phyloP scores from a whole-genome alignment of 2,329 filamentous ascomycete species.

The Nigrospora oryzae region DNA sequence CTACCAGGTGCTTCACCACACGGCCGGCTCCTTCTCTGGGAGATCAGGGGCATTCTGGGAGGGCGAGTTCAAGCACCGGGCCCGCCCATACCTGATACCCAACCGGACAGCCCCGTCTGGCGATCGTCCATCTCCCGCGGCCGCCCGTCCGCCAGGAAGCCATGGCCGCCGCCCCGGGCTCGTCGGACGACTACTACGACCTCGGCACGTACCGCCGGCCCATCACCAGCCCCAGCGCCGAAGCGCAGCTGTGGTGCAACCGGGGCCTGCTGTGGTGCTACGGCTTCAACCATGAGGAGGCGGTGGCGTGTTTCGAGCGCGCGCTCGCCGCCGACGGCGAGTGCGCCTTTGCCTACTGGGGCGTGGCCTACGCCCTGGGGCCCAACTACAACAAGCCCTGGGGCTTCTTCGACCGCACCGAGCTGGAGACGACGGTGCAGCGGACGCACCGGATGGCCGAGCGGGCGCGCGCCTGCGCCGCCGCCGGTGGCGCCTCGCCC shows the following conservation, averaged over 20 bases:
- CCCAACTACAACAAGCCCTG: constrained; percentile 75
- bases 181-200: constrained; percentile 42
- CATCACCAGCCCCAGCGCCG: constrained; percentile 41
- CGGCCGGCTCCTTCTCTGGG: no score
- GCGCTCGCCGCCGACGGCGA: constrained; percentile 44
- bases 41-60: no score
- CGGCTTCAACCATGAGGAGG: constrained; percentile 70
- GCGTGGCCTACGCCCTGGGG: constrained; percentile 60
- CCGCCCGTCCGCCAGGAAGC: no score
- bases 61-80: no score
- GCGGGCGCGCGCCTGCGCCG: constrained; percentile 26
- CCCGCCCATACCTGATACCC: no score
- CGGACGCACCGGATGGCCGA: constrained; percentile 35
- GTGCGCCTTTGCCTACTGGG: constrained; percentile 62
- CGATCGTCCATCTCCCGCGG: no score
- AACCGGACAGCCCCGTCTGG: no score
- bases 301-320: constrained; percentile 52
- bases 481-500: constrained; percentile 24
- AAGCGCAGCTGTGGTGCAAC: constrained; percentile 60
- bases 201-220: constrained; percentile 50
- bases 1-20: no score
- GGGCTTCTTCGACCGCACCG: constrained; percentile 57
- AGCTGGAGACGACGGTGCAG: constrained; percentile 42
- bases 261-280: constrained; percentile 67
- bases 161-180: no score